phyloP scores from a whole-genome alignment of 2,329 filamentous ascomycete genomes.

The Diaporthe amygdali region DNA sequence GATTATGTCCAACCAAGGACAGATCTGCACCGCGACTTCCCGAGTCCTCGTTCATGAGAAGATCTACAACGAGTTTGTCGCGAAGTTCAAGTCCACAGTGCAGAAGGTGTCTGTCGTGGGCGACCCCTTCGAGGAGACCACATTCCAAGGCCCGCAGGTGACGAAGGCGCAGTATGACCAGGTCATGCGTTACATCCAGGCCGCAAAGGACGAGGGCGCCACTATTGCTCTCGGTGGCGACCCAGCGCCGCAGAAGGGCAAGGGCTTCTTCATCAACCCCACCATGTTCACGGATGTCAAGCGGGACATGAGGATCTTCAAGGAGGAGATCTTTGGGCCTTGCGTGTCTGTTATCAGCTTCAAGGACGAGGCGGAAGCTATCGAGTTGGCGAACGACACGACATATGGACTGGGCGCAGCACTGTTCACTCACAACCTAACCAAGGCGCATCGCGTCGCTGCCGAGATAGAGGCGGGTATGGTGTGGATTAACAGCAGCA shows the following conservation, averaged over 20 bases:
- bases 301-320: constrained; percentile 40
- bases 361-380: constrained; percentile 42
- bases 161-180: constrained; percentile 71
- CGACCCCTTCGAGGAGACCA: constrained; percentile 69
- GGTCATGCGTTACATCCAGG: constrained; percentile 70
- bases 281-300: constrained; percentile 43
- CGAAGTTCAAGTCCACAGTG: constrained; percentile 65
- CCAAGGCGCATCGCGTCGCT: constrained; percentile 47
- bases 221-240: constrained; percentile 66
- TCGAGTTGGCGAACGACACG: constrained; percentile 47
- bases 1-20: constrained; percentile 64
- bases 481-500: constrained; percentile 53
- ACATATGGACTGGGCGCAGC: constrained; percentile 63
- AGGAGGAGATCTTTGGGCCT: constrained; percentile 43
- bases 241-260: constrained; percentile 56
- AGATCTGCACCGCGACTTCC: constrained; percentile 66
- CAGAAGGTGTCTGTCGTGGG: constrained; percentile 65
- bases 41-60: constrained; percentile 64
- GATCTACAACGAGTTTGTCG: constrained; percentile 65
- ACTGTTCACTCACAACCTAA: constrained; percentile 62
- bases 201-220: constrained; percentile 70
- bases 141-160: constrained; percentile 74
- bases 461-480: constrained; percentile 63
- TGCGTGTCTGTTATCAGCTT: constrained; percentile 41
- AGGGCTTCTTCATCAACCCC: constrained; percentile 41